These are phyloP conservation scores for Teratosphaeria pseudoeucalypti DNA, from an alignment of 2,329 filamentous ascomycete genomes.

Conservation along the genomic window DNA sequence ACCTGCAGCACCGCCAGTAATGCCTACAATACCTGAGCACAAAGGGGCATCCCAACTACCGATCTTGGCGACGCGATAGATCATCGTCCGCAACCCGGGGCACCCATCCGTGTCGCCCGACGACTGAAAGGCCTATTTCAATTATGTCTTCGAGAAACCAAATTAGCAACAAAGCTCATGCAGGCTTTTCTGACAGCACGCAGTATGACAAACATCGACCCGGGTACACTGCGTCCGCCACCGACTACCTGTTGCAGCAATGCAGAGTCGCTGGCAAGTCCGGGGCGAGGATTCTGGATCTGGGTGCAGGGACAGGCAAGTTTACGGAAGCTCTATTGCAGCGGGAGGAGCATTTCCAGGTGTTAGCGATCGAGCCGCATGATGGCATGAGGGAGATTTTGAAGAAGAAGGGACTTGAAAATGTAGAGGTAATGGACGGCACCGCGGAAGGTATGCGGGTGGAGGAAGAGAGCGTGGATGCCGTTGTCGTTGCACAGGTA, in stretches of 20 bases:
- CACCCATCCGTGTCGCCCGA: background rate
- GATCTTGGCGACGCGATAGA: background rate
- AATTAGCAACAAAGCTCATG: conserved; percentile 24
- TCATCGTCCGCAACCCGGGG: background rate
- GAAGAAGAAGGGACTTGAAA: conserved; percentile 44
- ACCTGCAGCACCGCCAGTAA: background rate
- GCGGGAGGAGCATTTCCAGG: conserved; percentile 48
- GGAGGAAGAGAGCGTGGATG: conserved; percentile 51
- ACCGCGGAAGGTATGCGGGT: conserved; percentile 48
- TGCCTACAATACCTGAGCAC: background rate
- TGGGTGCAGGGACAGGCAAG: conserved; percentile 61
- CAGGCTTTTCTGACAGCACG: conserved; percentile 53
- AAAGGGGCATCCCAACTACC: background rate
- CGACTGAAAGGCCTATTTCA: background rate
- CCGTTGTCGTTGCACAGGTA: conserved; percentile 58
- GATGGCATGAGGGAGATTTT: conserved; percentile 55
- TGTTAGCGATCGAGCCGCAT: conserved; percentile 57
- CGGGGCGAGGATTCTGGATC: conserved; percentile 46
- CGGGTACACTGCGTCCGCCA: conserved; percentile 50
- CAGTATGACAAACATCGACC: conserved; percentile 60
- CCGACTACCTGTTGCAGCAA: conserved; percentile 47
- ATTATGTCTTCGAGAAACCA: background rate
- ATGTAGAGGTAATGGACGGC: conserved; percentile 48
- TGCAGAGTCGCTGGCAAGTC: conserved; percentile 40
- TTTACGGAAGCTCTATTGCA: conserved; percentile 54